Base-by-base conservation (phyloP, 2,329 filamentous ascomycete genomes). In the Fusarium sp. region DNA sequence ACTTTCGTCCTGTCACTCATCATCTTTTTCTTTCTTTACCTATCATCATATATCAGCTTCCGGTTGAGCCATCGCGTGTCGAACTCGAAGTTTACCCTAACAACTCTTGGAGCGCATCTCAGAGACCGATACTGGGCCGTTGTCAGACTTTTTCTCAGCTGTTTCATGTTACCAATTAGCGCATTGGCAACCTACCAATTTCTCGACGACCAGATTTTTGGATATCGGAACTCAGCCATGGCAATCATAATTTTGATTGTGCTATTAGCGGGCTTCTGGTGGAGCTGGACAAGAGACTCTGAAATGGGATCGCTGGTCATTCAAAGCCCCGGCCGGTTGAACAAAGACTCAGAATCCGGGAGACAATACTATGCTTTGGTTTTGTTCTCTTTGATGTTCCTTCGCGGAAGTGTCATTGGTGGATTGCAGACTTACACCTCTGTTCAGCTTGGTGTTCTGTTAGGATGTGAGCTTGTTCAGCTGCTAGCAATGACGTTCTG, bases 141-240 rank as follows among this genome's bases (percentile, higher is more conserved):
- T 35, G 83, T 94, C 65, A 88, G 92, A 45, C 86, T 94, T 65
- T 86, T 93, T 20, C 92, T 93, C 83, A 94, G 92, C 79, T 95
- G 90, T 81, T 92, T 95, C 76, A 85, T 94, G 55, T 81, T 94
- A 9, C 93, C 93, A 0, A 86, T 94, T 45, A 86, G 93, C 20
- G 86, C 92, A 0, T 81, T 94, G 52, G 93, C 92, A 12, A 87
- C 93, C 71, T 95, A 93, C 77, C 92, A 94, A 77, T 84, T 95
- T 50, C 60, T 65, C 1, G 58, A 75, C 8, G 74, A 68, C 4
- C 31, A 47, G 1, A 33, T 62, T 0, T 39, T 76, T 1, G 76
- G 76, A 0, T 54, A 71, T 5, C 72, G 77, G 5, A 76, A 79
- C 42, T 76, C 74, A 0, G 58, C 71, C 86, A 92, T 46, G 20